A percentile compares a stretch with the other conserved stretches of the same genome.
Conservation (phyloP, 2,329 filamentous ascomycete genomes). For the Mycosphaerella sp. region DNA sequence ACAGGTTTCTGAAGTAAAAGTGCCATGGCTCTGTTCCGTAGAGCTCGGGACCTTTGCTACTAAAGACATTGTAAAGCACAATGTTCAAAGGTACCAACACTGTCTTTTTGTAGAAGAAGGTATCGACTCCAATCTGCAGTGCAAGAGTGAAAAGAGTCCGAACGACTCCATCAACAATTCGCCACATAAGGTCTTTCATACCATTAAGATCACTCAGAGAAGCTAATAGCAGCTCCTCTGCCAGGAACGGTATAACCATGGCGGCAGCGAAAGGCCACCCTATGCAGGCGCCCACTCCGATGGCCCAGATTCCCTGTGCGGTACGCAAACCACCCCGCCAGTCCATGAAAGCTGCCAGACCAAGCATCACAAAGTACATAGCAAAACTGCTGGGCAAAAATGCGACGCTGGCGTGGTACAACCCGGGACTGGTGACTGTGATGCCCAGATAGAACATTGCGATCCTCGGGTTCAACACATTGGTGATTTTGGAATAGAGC, state of each 20-base stretch:
- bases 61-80: constrained; percentile 91
- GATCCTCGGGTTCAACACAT: constrained; percentile 72
- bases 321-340: constrained; percentile 75
- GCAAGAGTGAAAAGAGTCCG: constrained; percentile 62
- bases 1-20: constrained; percentile 87
- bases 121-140: constrained; percentile 64
- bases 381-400: constrained; percentile 92
- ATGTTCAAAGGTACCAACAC: constrained; percentile 85
- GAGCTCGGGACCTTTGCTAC: constrained; percentile 71
- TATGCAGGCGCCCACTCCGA: constrained; percentile 74
- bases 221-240: constrained; percentile 63
- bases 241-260: constrained; percentile 69
- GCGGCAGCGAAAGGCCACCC: constrained; percentile 94
- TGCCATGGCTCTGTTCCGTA: constrained; percentile 97
- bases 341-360: constrained; percentile 83
- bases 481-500: constrained; percentile 70
- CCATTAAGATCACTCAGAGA: constrained; percentile 35
- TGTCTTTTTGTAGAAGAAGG: constrained; percentile 79
- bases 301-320: constrained; percentile 80
- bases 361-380: constrained; percentile 89
- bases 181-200: constrained; percentile 51
- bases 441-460: constrained; percentile 77
- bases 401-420: constrained; percentile 83
- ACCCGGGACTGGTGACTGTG: constrained; percentile 73
- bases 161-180: constrained; percentile 61